Conservation (phyloP, 2,329 filamentous ascomycete species). For the Davidsoniella neocaledoniae region DNA sequence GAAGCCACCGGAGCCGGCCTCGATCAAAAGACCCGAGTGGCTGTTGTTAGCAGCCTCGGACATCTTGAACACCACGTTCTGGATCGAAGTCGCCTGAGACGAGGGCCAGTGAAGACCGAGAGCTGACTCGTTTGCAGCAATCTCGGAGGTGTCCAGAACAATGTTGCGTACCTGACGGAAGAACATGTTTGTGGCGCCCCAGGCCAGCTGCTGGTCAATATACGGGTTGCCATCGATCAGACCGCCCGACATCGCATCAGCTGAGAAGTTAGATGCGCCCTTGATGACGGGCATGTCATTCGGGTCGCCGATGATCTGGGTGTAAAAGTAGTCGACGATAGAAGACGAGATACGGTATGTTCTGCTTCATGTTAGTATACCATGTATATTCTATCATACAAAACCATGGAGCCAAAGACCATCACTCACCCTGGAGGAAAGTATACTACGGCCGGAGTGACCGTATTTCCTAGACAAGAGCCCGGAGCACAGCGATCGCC, state of each 20-base stretch:
- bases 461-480: conserved; percentile 17
- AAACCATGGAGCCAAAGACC: no score
- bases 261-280: conserved; percentile 31
- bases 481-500: conserved; percentile 27
- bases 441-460: conserved; percentile 23
- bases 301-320: conserved; percentile 59
- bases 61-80: conserved; percentile 40
- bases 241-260: conserved; percentile 18
- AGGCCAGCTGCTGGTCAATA: conserved; percentile 26
- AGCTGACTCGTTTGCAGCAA: conserved; percentile 27
- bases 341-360: conserved; percentile 58
- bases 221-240: conserved; percentile 33
- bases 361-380: conserved; percentile 13
- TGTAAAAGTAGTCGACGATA: conserved; percentile 63
- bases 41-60: conserved; percentile 28
- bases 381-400: not conserved
- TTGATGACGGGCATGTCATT: conserved; percentile 37
- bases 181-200: conserved; percentile 40
- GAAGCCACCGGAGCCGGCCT: conserved; percentile 48
- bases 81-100: conserved; percentile 43
- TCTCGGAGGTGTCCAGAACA: conserved; percentile 35
- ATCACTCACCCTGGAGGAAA: conserved; percentile 21
- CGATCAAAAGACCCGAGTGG: conserved; percentile 43
- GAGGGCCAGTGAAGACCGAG: conserved; percentile 52
- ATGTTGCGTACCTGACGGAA: conserved; percentile 42